A percentile compares a stretch with the other conserved stretches of the same genome.
phyloP scores from a whole-genome alignment of 2,329 filamentous ascomycete species.

The Lasiodiplodia theobromae region DNA sequence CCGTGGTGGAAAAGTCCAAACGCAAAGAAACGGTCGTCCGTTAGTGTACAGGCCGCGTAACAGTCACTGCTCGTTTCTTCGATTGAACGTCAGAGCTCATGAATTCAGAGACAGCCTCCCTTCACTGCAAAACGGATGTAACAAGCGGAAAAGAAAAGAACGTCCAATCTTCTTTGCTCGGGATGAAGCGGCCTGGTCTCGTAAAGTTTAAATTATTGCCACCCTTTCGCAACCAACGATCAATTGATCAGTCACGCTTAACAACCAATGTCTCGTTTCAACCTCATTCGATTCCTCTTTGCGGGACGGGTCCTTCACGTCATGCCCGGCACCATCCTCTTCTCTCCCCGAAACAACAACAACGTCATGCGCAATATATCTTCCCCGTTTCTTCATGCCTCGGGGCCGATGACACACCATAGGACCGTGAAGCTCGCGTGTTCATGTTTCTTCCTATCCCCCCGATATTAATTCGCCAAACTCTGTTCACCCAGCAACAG shows the following conservation, averaged over 20 bases:
- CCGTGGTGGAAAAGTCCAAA: background rate
- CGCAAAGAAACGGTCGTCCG: background rate
- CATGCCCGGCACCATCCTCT: background rate
- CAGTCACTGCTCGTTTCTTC: background rate
- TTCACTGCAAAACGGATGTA: background rate
- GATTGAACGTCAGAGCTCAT: background rate
- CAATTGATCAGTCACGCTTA: background rate
- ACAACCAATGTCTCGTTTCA: background rate
- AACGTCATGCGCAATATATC: background rate
- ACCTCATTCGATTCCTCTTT: background rate
- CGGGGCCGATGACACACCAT: background rate
- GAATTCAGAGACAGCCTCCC: background rate
- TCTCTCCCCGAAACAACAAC: background rate
- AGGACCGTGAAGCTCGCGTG: background rate
- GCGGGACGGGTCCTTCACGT: background rate
- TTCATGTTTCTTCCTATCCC: background rate
- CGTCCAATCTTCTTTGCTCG: background rate
- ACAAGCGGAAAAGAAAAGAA: background rate
- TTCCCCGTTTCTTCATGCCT: background rate
- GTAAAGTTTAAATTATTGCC: background rate
- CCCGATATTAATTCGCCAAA: background rate
- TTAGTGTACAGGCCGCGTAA: background rate
- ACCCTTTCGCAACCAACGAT: background rate
- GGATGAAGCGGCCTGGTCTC: background rate
- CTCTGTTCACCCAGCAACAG: slow-evolving; percentile 7